These are phyloP conservation scores for Filobasidium floriforme DNA, from an alignment of 768 basidiomycete species.

Conservation along the genomic window DNA sequence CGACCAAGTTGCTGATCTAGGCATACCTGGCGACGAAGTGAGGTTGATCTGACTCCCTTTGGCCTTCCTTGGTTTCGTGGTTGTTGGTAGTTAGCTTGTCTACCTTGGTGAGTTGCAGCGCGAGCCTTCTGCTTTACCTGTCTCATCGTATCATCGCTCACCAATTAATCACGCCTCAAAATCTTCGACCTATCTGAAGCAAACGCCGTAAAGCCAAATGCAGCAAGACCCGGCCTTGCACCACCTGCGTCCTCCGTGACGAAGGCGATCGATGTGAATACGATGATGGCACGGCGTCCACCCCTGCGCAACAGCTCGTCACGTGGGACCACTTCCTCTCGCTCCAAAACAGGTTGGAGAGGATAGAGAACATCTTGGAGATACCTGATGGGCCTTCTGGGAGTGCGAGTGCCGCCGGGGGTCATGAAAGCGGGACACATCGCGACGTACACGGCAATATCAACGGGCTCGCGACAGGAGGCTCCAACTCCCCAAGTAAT, in stretches of 20 bases:
- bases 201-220: slow-evolving; percentile 6
- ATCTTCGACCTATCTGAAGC: neutral
- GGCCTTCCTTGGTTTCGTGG: no score
- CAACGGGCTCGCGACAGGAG: neutral
- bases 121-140: no score
- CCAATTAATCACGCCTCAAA: no score
- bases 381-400: neutral
- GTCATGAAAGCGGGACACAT: neutral
- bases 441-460: neutral
- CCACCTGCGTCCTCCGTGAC: neutral
- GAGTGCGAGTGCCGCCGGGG: neutral
- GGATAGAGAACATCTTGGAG: neutral
- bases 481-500: neutral
- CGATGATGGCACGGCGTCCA: neutral
- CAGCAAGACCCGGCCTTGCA: neutral
- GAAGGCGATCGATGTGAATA: slow-evolving; percentile 1
- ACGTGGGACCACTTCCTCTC: neutral
- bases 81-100: neutral
- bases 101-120: neutral
- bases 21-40: no score
- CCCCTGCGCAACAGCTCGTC: neutral
- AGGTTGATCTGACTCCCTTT: neutral
- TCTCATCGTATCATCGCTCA: no score
- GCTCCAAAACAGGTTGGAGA: neutral
- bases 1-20: no score